These are phyloP conservation scores for Cladosporium cucumerinum DNA, from an alignment of 2,329 filamentous ascomycete genomes.

Conservation along the genomic window DNA sequence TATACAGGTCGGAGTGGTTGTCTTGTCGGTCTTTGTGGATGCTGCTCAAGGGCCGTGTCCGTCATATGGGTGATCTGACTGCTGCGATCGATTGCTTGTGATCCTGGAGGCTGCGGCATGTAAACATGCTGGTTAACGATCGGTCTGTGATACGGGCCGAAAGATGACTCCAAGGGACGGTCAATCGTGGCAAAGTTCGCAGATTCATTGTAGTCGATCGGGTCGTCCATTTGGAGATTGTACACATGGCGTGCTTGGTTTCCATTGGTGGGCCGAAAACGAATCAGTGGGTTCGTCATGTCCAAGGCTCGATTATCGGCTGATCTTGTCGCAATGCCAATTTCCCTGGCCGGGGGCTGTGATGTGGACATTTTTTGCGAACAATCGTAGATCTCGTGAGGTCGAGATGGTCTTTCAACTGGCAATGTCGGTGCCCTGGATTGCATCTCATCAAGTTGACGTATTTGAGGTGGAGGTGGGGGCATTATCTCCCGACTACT, in stretches of 20 bases:
- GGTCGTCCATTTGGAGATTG: neutral
- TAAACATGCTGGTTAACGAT: neutral
- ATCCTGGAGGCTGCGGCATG: neutral
- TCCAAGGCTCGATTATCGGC: neutral
- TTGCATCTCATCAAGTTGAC: neutral
- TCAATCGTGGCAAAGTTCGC: neutral
- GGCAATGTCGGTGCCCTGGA: neutral
- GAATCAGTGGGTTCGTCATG: neutral
- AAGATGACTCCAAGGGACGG: neutral
- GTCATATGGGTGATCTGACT: neutral
- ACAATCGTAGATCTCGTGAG: neutral
- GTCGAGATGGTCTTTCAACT: neutral
- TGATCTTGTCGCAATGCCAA: neutral
- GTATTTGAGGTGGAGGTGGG: conserved; percentile 29
- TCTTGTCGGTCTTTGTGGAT: neutral
- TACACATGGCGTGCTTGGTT: neutral
- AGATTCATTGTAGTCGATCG: neutral
- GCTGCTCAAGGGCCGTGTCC: neutral
- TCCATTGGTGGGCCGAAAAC: neutral
- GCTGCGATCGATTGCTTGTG: neutral
- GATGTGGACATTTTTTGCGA: neutral
- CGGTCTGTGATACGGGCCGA: neutral
- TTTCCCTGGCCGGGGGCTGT: neutral
- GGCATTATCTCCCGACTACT: conserved; percentile 39
- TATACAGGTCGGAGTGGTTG: neutral